phyloP scores from a whole-genome alignment of 176 grass and related monocot species.

The Cocos nucifera region DNA sequence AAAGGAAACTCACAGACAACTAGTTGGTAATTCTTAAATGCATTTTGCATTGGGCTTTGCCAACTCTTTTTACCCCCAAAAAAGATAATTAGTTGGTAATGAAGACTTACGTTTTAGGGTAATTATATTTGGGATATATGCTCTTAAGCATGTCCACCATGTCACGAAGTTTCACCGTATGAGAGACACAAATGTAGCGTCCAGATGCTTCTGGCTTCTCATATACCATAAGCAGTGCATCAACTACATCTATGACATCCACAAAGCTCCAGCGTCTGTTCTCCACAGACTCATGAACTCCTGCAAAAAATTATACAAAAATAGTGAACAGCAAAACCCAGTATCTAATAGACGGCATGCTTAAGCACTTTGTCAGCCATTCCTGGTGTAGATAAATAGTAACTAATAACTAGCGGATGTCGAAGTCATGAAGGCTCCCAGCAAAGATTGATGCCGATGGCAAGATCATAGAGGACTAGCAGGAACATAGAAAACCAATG shows the following conservation, averaged over 20 bases:
- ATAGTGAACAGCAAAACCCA: not conserved
- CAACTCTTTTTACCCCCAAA: too few species aligned
- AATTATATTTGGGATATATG: slow-evolving; percentile 34
- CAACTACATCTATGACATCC: slow-evolving; percentile 57
- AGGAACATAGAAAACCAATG: too few species aligned
- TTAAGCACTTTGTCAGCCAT: too few species aligned
- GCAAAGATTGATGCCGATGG: too few species aligned
- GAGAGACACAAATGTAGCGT: slow-evolving; percentile 38
- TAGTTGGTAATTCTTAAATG: too few species aligned
- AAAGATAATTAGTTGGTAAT: not conserved
- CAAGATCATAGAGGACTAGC: too few species aligned
- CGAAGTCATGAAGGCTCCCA: too few species aligned
- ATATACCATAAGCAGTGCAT: slow-evolving; percentile 41
- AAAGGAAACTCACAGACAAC: not conserved
- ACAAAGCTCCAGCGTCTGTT: slow-evolving; percentile 33
- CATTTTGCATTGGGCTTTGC: too few species aligned
- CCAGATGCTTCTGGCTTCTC: slow-evolving; percentile 38
- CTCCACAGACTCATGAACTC: slow-evolving; percentile 3
- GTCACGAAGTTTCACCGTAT: slow-evolving; percentile 22
- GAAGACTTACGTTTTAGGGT: slow-evolving; percentile 34
- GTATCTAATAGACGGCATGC: too few species aligned
- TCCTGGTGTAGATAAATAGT: too few species aligned
- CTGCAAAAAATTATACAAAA: slow-evolving; percentile 7
- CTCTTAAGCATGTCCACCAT: slow-evolving; percentile 20
- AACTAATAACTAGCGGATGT: too few species aligned